phyloP scores from a whole-genome alignment of 176 grass and related monocot species.

The Hyparrhenia diplandra region DNA sequence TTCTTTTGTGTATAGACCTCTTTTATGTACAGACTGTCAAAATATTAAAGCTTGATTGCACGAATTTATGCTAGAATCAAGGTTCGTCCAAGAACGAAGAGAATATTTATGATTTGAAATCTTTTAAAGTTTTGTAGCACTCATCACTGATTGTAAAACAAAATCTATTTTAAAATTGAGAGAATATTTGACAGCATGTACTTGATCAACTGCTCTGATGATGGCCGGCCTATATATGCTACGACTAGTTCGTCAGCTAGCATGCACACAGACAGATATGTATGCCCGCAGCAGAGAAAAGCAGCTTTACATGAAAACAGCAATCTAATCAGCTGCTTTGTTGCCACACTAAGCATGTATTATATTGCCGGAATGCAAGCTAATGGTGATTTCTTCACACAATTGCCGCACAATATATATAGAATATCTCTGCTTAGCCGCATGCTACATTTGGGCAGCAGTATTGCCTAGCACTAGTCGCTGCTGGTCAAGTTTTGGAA shows the following conservation, averaged over 20 bases:
- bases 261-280: no score
- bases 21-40: no score
- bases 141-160: not conserved
- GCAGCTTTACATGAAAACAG: no score
- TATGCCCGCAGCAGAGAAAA: no score
- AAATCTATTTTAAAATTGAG: not conserved
- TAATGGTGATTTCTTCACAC: slow-evolving; percentile 9
- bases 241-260: not conserved
- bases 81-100: not conserved
- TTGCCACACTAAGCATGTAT: not conserved
- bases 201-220: not conserved
- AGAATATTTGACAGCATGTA: not conserved
- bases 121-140: not conserved
- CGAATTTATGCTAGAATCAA: not conserved
- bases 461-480: slow-evolving; percentile 28
- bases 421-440: slow-evolving; percentile 24
- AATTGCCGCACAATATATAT: not conserved
- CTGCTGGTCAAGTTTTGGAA: slow-evolving; percentile 32
- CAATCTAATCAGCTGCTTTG: slow-evolving; percentile 17
- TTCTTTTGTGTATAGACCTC: no score
- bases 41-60: not conserved
- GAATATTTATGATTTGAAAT: not conserved
- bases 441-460: slow-evolving; percentile 1
- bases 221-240: not conserved
- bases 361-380: slow-evolving; percentile 1